Percentiles rank a stretch among this genome's conserved stretches.
These are phyloP conservation scores for Eragrostis nindensis DNA, from an alignment of 176 grass and related monocot genomes.

Conservation along the genomic window DNA sequence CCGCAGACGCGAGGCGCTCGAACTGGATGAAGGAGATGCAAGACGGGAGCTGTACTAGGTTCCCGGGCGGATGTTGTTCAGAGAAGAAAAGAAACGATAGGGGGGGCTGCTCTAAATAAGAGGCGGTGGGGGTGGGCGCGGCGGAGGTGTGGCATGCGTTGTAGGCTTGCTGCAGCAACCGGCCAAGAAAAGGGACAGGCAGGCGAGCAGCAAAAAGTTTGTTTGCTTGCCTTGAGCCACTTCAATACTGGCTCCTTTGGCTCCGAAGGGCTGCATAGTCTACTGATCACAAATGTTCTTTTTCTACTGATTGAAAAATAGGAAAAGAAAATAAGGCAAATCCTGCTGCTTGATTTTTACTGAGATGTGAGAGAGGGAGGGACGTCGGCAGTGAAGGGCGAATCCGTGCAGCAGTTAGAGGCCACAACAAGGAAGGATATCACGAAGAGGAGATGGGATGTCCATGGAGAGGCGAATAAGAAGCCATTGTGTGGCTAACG, in stretches of 20 bases:
- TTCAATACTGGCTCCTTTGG: conserved; percentile 26
- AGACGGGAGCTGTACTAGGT: not conserved
- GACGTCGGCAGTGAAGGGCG: not conserved
- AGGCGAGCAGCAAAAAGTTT: not conserved
- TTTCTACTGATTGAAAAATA: not conserved
- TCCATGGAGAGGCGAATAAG: too few relatives aligned
- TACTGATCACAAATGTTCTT: too few relatives aligned
- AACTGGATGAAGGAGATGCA: not conserved
- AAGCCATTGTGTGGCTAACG: too few relatives aligned
- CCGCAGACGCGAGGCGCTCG: not conserved
- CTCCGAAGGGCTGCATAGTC: conserved; percentile 31
- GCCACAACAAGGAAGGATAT: not conserved
- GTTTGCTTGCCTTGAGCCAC: conserved; percentile 19
- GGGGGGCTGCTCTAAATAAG: conserved; percentile 39
- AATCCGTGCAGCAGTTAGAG: not conserved
- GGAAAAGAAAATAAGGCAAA: not conserved
- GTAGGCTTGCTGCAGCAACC: not conserved
- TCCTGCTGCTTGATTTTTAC: not conserved
- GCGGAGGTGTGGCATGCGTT: conserved; percentile 1
- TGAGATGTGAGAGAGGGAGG: not conserved
- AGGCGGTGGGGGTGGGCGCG: not conserved
- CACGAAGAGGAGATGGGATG: too few relatives aligned
- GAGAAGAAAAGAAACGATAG: not conserved
- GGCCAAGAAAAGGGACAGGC: conserved; percentile 13
- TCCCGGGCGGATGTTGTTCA: not conserved